Evolutionary conservation across 2,329 filamentous ascomycete genomes (phyloP).

Genomic region (Helotiales sp.): DNA sequence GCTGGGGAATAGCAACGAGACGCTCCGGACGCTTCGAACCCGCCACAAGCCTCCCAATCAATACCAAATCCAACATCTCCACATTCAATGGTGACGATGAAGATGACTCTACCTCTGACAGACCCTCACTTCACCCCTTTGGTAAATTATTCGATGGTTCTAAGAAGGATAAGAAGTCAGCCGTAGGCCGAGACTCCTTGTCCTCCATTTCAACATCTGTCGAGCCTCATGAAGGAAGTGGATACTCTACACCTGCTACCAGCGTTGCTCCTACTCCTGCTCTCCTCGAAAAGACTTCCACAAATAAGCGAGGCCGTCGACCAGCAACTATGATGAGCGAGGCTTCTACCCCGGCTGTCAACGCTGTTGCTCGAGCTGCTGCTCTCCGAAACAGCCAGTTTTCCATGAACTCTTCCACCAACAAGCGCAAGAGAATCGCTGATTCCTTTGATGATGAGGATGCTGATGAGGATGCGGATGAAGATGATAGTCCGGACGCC

Average conservation of each 20-base stretch:
- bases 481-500: slow-evolving; percentile 53
- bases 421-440: slow-evolving; percentile 52
- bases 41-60: slow-evolving; percentile 15
- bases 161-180: slow-evolving; percentile 34
- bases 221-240: slow-evolving; percentile 50
- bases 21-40: slow-evolving; percentile 29
- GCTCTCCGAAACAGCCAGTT: slow-evolving; percentile 56
- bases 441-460: slow-evolving; percentile 47
- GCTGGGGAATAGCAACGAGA: slow-evolving; percentile 30
- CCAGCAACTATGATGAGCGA: slow-evolving; percentile 16
- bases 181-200: slow-evolving; percentile 44
- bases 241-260: slow-evolving; percentile 66
- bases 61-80: background rate
- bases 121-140: slow-evolving; percentile 27
- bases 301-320: slow-evolving; percentile 37
- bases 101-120: slow-evolving; percentile 27
- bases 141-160: slow-evolving; percentile 23
- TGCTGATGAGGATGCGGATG: slow-evolving; percentile 42
- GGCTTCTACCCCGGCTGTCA: slow-evolving; percentile 38
- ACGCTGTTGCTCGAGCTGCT: slow-evolving; percentile 51
- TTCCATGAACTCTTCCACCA: slow-evolving; percentile 48
- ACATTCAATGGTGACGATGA: slow-evolving; percentile 6
- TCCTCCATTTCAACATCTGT: slow-evolving; percentile 48
- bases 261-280: slow-evolving; percentile 58
- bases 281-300: slow-evolving; percentile 44